These are phyloP conservation scores for Ustilago trichophora DNA, from an alignment of 1,284 basidiomycete genomes.

Conservation along the genomic window DNA sequence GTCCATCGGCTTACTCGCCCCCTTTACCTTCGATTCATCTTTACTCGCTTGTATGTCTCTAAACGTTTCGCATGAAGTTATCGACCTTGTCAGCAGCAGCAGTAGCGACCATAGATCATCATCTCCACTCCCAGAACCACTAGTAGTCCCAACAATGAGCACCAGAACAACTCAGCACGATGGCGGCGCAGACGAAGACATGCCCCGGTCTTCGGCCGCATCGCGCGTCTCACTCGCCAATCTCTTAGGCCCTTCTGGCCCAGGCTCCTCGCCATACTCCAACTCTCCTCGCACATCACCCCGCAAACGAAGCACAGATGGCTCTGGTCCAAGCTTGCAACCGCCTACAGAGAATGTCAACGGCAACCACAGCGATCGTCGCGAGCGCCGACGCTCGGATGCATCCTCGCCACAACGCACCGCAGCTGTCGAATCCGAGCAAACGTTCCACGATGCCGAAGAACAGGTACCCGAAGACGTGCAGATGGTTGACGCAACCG, in stretches of 20 bases:
- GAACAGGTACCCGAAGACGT: slow-evolving; percentile 21
- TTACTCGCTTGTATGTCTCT: slow-evolving; percentile 13
- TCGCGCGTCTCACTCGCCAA: slow-evolving; percentile 45
- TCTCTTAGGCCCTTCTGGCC: slow-evolving; percentile 38
- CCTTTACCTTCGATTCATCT: not conserved
- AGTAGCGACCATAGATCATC: slow-evolving; percentile 28
- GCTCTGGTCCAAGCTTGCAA: slow-evolving; percentile 10
- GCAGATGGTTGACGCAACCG: slow-evolving; percentile 16
- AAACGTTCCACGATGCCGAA: slow-evolving; percentile 23
- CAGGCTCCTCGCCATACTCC: slow-evolving; percentile 34
- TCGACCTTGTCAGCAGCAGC: slow-evolving; percentile 16
- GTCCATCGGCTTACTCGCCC: not conserved
- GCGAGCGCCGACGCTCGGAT: slow-evolving; percentile 17
- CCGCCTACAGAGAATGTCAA: slow-evolving; percentile 8
- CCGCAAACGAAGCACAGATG: slow-evolving; percentile 37
- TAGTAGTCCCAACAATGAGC: slow-evolving; percentile 18
- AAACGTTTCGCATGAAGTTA: slow-evolving; percentile 21
- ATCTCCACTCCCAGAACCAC: slow-evolving; percentile 22
- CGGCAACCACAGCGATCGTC: not conserved
- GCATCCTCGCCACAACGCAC: slow-evolving; percentile 7
- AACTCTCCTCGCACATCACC: slow-evolving; percentile 38
- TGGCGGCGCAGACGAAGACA: slow-evolving; percentile 28
- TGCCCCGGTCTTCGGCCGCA: slow-evolving; percentile 32
- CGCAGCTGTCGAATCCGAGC: slow-evolving; percentile 5
- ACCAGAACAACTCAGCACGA: slow-evolving; percentile 7